Base-by-base conservation (phyloP, 2,329 filamentous ascomycete genomes). In the Apiospora marii region DNA sequence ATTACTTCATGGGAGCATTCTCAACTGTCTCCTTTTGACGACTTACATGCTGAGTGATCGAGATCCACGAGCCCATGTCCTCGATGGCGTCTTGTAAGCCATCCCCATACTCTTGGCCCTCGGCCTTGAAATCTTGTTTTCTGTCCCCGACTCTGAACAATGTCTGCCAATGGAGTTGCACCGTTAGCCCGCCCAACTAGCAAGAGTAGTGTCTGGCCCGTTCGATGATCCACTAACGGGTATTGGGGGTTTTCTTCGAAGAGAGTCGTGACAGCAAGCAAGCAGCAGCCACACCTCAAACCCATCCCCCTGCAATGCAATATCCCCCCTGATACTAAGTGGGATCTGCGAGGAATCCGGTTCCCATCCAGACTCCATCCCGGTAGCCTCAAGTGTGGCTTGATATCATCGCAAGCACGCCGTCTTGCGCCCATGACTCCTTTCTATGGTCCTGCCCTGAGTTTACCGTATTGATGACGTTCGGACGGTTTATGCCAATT, bases 341-440 rank as follows among this genome's bases (percentile, higher is more conserved):
- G 67, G 43, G 67, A 48, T 68, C 67, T 68, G 58, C 58, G 22
- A 22, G 34, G 58, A 64, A 64, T 64, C 58, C 22, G 24, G 49
- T 43, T 53, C 43, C 69, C n/a, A 70, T 43, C 41, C 64, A 67
- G 27, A 34, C 27, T 58, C 49, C 22, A 44, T 41, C 48, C 58
- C 27, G 58, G 69, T 71, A 73, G 69, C 69, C 64, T 69, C 72
- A 73, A 71, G 43, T 73, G 72, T 73, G 72, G 72, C 72, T 73
- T 73, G 72, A 73, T 70, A 71, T 70, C 69, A 72, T 72, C 71
- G 58, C 34, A 46, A 22, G 51, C 30, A 27, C 44, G 58, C 53
- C 68, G 71, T 53, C 67, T 24, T 24, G 34, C 51, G 14, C 46
- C 37, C 49, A 49, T 46, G 34, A 61, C 58, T 44, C 48, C 46